Conservation (phyloP, 805 yeast species). For the Candida ascalaphidarum region DNA sequence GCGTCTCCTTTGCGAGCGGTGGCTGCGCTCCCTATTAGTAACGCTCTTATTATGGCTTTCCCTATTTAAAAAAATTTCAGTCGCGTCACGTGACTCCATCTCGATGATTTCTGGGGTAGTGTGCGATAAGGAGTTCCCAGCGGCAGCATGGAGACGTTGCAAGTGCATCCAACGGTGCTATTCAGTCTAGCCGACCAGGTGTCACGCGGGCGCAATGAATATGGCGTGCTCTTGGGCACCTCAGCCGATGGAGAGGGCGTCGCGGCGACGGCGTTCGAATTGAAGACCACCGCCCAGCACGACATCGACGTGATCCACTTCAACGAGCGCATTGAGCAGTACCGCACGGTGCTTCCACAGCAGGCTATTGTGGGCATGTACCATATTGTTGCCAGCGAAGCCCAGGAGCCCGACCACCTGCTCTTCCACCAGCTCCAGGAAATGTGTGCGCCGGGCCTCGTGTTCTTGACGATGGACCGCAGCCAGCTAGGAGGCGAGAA, state of each 20-base stretch:
- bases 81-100: too few relatives aligned
- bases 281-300: too few relatives aligned
- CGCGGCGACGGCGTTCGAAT: slow-evolving; percentile 21
- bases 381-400: slow-evolving; percentile 9
- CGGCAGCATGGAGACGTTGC: slow-evolving; percentile 2
- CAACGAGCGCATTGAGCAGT: slow-evolving; percentile 17
- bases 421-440: too few relatives aligned
- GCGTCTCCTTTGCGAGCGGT: too few relatives aligned
- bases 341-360: slow-evolving; percentile 19
- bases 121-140: neutral
- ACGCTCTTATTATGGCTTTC: too few relatives aligned
- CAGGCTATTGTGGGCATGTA: slow-evolving; percentile 22
- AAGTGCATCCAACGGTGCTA: slow-evolving; percentile 17
- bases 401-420: too few relatives aligned
- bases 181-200: slow-evolving; percentile 22
- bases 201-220: slow-evolving; percentile 10
- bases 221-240: slow-evolving; percentile 24
- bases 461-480: too few relatives aligned
- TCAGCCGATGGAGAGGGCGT: slow-evolving; percentile 4
- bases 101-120: neutral
- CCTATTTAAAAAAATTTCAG: too few relatives aligned
- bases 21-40: too few relatives aligned
- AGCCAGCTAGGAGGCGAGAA: too few relatives aligned
- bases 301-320: slow-evolving; percentile 20
- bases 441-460: too few relatives aligned